A percentile compares a stretch with the other conserved stretches of the same genome.
These are phyloP conservation scores for Miamiensis avidus DNA, from an alignment of 169 alveolate genomes.

Conservation along the genomic window DNA sequence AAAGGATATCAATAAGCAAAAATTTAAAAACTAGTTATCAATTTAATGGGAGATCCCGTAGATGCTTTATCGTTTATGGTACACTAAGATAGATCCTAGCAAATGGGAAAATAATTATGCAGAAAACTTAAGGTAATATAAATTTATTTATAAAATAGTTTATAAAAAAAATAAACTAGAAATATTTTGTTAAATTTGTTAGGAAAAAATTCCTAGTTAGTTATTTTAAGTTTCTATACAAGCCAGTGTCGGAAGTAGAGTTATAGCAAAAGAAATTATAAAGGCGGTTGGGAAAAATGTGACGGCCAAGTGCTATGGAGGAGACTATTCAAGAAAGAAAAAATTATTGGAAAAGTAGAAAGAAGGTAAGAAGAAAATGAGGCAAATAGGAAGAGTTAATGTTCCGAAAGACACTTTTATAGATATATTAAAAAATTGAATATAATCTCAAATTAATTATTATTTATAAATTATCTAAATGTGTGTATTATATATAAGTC, in stretches of 20 bases:
- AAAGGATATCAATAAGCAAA: slow-evolving; percentile 74
- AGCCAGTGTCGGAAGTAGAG: slow-evolving; percentile 88
- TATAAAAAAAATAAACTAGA: too few species aligned
- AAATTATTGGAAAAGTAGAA: slow-evolving; percentile 92
- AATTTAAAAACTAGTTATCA: slow-evolving; percentile 75
- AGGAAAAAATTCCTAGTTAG: slow-evolving; percentile 86
- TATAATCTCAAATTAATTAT: too few species aligned
- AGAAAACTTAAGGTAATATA: slow-evolving; percentile 60
- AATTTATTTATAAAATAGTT: not conserved
- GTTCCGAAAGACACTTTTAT: slow-evolving; percentile 39
- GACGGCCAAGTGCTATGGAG: slow-evolving; percentile 93
- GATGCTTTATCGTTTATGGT: slow-evolving; percentile 87
- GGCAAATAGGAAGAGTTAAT: slow-evolving; percentile 68
- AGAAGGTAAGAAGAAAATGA: slow-evolving; percentile 83
- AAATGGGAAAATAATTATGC: slow-evolving; percentile 69
- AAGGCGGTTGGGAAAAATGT: slow-evolving; percentile 92
- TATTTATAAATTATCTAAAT: too few species aligned
- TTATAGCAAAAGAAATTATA: slow-evolving; percentile 87
- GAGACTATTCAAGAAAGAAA: slow-evolving; percentile 92
- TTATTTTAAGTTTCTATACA: slow-evolving; percentile 89
- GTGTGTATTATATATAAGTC: too few species aligned
- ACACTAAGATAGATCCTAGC: slow-evolving; percentile 75
- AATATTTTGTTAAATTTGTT: too few species aligned
- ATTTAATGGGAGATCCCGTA: slow-evolving; percentile 87
- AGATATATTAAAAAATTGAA: slow-evolving; percentile 40